A percentile compares a stretch with the other conserved stretches of the same genome.
phyloP scores from a whole-genome alignment of 2,329 filamentous ascomycete genomes.

The Coniochaeta sp. region DNA sequence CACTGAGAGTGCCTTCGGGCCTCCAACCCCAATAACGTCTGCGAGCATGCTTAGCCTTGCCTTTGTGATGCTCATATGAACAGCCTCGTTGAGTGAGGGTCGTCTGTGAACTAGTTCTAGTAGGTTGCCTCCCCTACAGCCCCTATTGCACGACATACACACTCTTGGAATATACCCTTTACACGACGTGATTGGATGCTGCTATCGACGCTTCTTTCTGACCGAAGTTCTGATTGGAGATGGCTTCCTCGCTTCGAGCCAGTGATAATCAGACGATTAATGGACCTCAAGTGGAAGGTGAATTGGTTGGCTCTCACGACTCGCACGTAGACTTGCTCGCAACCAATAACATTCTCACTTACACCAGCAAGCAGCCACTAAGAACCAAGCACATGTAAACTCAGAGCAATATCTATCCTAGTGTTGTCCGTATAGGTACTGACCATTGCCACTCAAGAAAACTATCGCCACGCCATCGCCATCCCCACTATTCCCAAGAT shows the following conservation, averaged over 20 bases:
- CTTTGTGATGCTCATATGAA: neutral
- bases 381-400: no score
- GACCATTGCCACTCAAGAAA: no score
- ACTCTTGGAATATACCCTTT: neutral
- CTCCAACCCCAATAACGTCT: no score
- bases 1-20: no score
- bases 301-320: neutral
- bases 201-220: neutral
- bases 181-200: neutral
- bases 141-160: neutral
- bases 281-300: neutral
- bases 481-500: no score
- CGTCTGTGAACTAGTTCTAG: neutral
- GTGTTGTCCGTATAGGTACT: no score
- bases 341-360: no score
- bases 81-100: neutral
- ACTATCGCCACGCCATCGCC: no score
- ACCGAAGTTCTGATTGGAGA: neutral
- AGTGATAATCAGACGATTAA: conserved; percentile 1
- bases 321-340: no score
- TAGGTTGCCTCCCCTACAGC: neutral
- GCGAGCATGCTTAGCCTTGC: no score
- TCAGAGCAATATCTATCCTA: no score
- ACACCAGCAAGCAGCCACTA: no score
- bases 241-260: neutral